These are phyloP conservation scores for Xylariomycetidae sp. DNA, from an alignment of 2,329 filamentous ascomycete genomes.

Conservation along the genomic window DNA sequence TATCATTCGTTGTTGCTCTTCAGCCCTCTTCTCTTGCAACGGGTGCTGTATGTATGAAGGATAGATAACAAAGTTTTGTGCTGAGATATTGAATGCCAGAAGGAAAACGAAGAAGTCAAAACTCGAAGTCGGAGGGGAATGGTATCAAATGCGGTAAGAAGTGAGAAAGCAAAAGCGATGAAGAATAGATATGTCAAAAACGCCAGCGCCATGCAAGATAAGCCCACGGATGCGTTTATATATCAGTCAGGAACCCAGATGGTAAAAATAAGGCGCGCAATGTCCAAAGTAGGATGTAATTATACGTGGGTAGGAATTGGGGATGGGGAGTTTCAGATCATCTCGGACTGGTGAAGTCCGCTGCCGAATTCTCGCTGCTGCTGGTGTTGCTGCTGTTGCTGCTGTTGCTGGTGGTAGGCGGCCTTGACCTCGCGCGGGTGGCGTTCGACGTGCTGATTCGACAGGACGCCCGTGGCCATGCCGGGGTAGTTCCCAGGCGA, in stretches of 20 bases:
- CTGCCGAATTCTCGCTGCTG: constrained; percentile 39
- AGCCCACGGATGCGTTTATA: constrained; percentile 12
- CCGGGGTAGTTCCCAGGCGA: constrained; percentile 21
- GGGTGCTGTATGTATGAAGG: too few species aligned
- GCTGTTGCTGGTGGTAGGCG: constrained; percentile 27
- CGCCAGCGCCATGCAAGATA: constrained; percentile 34
- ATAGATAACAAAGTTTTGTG: too few species aligned
- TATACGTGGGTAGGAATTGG: constrained; percentile 1
- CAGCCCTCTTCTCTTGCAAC: too few species aligned
- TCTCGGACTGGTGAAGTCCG: constrained; percentile 49
- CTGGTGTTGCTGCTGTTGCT: constrained; percentile 28
- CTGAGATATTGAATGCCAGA: too few species aligned
- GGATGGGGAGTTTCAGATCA: constrained; percentile 39
- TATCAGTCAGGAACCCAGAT: too few species aligned
- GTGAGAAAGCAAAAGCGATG: constrained; percentile 6
- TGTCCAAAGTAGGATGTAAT: too few species aligned
- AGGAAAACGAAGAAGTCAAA: too few species aligned
- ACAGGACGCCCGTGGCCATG: constrained; percentile 23
- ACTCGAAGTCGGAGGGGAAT: constrained; percentile 12
- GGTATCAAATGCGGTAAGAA: constrained; percentile 19
- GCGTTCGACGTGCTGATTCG: constrained; percentile 20
- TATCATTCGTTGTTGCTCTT: too few species aligned
- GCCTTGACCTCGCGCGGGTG: constrained; percentile 33
- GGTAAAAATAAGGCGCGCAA: too few species aligned
- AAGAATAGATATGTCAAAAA: constrained; percentile 11